Conservation (phyloP, 768 basidiomycete species). For the Leccinum aurantiacum region DNA sequence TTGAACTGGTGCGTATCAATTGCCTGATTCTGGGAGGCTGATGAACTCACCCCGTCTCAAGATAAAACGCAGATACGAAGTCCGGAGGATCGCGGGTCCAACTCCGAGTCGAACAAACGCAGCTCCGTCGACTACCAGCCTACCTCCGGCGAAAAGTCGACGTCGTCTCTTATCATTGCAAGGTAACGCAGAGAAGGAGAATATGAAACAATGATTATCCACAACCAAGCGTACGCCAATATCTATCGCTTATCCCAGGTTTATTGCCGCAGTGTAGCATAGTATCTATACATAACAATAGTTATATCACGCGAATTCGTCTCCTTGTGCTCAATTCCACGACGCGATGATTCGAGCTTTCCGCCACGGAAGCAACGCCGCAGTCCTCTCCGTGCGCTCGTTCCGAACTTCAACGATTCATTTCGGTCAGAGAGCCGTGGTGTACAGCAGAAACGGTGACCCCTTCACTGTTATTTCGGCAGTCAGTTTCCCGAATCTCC, state of each 20-base stretch:
- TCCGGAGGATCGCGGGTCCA: slow-evolving; percentile 54
- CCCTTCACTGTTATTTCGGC: slow-evolving; percentile 60
- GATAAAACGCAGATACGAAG: slow-evolving; percentile 64
- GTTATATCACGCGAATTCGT: not conserved
- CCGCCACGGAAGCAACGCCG: not conserved
- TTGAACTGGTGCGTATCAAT: slow-evolving; percentile 69
- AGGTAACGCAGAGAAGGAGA: not conserved
- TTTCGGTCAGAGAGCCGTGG: slow-evolving; percentile 56
- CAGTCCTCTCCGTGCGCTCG: slow-evolving; percentile 11
- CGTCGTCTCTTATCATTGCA: not conserved
- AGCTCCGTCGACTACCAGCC: slow-evolving; percentile 18
- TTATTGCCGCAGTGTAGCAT: not conserved
- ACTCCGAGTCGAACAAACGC: slow-evolving; percentile 56
- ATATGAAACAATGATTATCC: not conserved
- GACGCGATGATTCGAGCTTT: slow-evolving; percentile 6
- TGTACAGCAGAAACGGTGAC: slow-evolving; percentile 61
- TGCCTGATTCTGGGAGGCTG: not conserved
- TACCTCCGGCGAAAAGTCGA: not conserved
- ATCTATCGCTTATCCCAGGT: slow-evolving; percentile 11
- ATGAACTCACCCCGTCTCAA: slow-evolving; percentile 25
- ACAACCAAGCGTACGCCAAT: slow-evolving; percentile 7
- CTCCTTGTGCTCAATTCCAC: not conserved
- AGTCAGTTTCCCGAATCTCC: slow-evolving; percentile 50
- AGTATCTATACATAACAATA: not conserved
- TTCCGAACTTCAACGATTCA: slow-evolving; percentile 34